Evolutionary conservation across 257 asterid genomes (phyloP).

Genomic region (Solanum pinnatisectum): DNA sequence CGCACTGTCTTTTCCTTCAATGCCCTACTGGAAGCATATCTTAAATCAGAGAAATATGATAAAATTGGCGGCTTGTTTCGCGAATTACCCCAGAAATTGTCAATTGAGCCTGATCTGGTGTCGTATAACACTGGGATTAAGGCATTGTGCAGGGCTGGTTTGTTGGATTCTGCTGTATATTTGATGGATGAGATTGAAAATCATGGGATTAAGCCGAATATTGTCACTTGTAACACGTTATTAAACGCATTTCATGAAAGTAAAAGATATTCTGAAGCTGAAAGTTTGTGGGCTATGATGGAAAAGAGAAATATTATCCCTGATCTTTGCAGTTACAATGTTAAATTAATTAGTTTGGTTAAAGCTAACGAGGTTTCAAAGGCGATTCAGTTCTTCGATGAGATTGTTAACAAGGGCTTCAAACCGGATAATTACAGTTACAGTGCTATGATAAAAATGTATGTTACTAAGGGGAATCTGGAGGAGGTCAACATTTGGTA

Average conservation of each 20-base stretch:
- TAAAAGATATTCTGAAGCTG: conserved; percentile 22
- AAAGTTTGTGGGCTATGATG: conserved; percentile 42
- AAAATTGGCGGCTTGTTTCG: conserved; percentile 17
- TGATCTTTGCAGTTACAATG: conserved; percentile 26
- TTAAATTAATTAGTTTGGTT: conserved; percentile 26
- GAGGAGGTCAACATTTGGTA: conserved; percentile 37
- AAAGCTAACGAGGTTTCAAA: conserved; percentile 15
- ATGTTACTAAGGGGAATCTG: conserved; percentile 11
- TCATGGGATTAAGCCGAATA: conserved; percentile 15
- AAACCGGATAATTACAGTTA: conserved; percentile 27
- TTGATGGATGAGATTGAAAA: conserved; percentile 29
- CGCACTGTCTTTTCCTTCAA: conserved; percentile 31
- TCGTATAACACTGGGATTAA: conserved; percentile 29
- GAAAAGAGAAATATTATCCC: conserved; percentile 25
- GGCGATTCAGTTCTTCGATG: conserved; percentile 23
- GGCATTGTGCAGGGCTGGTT: conserved; percentile 28
- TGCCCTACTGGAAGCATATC: conserved; percentile 34
- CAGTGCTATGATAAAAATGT: conserved; percentile 34
- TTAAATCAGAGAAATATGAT: conserved; percentile 15
- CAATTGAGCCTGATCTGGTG: conserved; percentile 26
- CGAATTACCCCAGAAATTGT: conserved; percentile 25
- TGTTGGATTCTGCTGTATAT: conserved; percentile 26
- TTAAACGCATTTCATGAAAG: conserved; percentile 10
- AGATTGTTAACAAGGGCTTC: conserved; percentile 22
- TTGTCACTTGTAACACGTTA: conserved; percentile 22